Base-by-base conservation (phyloP, 768 basidiomycete species). In the Crassisporium funariophilum region DNA sequence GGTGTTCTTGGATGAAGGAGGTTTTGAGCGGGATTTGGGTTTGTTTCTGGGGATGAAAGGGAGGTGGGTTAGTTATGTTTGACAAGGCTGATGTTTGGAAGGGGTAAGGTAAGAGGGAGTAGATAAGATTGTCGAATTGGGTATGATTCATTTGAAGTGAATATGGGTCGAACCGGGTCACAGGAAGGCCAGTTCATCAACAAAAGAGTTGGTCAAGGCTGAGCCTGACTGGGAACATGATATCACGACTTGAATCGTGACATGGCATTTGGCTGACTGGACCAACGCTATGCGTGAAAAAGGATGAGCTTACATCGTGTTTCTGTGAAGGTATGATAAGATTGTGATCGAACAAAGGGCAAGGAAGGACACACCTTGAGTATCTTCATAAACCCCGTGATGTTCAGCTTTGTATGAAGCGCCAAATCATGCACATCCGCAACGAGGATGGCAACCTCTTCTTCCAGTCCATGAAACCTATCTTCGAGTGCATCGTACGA, bases 321-420 rank as follows among this genome's bases (percentile, higher is more conserved):
- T 98, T 98, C 88, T 92, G 52, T 21, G 44, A 21, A 10, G 44
- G 35, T 45, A 7, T 33, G 25, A 38, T 33, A 13, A 22, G 40
- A 22, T 12, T 22, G 16, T 19, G 37, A 23, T 46, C 2, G 19
- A 37, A 10, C 9, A 17, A 27, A 29, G 17, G 16, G 19, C 3
- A 35, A 20, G 4, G 25, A 33, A 23, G 6, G 31, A 65, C 66
- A 37, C 49, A 87, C 89, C 79, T 98, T 98, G 51, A 98, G 75
- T 51, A 98, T 98, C 72, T 99, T 99, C 78, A 98, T 88, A 65
- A 99, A 99, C 8, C 97, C 97, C 1, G 97, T 98, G 60, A 98
- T 94, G 65, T 98, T 98, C 44, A 98, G 81, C 64, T 98, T 98
- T 3, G 95, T 95, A 64, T 95, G 79, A 22, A 98, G 73, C 1